These are phyloP conservation scores for Leccinum barrowsii DNA, from an alignment of 768 basidiomycete genomes.

Conservation along the genomic window DNA sequence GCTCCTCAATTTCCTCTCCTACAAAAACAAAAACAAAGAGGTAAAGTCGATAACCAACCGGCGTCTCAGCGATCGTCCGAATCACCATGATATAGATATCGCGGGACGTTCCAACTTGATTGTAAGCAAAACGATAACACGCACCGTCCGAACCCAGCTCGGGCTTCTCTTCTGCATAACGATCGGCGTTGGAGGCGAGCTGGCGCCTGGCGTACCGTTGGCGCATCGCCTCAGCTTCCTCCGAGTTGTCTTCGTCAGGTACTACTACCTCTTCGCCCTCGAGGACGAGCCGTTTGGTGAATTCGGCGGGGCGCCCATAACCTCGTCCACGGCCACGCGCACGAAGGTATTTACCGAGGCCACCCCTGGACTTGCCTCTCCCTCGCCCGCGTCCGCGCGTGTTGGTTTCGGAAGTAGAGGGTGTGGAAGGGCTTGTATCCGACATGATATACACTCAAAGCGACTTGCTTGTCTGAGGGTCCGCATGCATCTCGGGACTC, in stretches of 20 bases:
- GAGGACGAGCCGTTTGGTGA: constrained; percentile 54
- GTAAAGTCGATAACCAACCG: background rate
- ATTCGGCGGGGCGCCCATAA: constrained; percentile 62
- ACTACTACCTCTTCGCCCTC: constrained; percentile 46
- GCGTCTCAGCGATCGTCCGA: background rate
- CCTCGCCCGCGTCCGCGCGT: constrained; percentile 42
- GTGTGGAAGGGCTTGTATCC: constrained; percentile 10
- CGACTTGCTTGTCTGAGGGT: background rate
- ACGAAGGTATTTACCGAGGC: constrained; percentile 70
- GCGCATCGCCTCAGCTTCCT: constrained; percentile 45
- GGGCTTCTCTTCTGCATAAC: constrained; percentile 68
- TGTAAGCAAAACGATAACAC: constrained; percentile 4
- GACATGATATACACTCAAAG: constrained; percentile 5
- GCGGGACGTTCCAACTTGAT: background rate
- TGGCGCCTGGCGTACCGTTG: constrained; percentile 54
- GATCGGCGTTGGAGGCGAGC: constrained; percentile 67
- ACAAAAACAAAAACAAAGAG: background rate
- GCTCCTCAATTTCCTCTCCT: constrained; percentile 68
- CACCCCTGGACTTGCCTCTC: constrained; percentile 59
- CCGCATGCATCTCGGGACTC: too few relatives aligned
- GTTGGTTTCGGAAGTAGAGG: constrained; percentile 9
- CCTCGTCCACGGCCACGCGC: constrained; percentile 68
- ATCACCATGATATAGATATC: background rate
- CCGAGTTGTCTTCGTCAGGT: constrained; percentile 34
- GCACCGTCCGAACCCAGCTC: constrained; percentile 70